A percentile compares a stretch with the other conserved stretches of the same genome.
Evolutionary conservation across 139 green algal species (phyloP).

Genomic region (Protoeuglena noctilucae): DNA sequence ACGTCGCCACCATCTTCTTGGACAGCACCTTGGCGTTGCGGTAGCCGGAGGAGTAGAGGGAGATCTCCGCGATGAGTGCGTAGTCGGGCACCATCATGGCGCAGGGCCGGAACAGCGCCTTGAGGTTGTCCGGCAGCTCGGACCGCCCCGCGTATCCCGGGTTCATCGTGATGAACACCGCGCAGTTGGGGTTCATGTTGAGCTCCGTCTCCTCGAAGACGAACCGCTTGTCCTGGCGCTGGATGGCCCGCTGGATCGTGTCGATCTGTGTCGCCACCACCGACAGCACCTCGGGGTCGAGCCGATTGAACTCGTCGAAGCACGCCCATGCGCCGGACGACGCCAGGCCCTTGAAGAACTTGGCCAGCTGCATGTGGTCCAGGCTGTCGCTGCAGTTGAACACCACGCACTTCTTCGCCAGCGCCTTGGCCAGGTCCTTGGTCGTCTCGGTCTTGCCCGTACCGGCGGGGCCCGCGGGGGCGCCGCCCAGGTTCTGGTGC

Average conservation of each 20-base stretch:
- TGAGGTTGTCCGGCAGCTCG: slow-evolving; percentile 53
- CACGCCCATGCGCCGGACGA: slow-evolving; percentile 56
- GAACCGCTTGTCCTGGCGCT: slow-evolving; percentile 56
- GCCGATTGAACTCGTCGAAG: slow-evolving; percentile 80
- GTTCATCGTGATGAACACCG: slow-evolving; percentile 68
- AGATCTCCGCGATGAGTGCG: slow-evolving; percentile 55
- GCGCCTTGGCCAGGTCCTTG: slow-evolving; percentile 41
- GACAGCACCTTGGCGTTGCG: slow-evolving; percentile 29
- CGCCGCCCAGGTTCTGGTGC: slow-evolving; percentile 28
- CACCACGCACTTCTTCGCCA: slow-evolving; percentile 46
- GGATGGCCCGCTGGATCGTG: slow-evolving; percentile 29
- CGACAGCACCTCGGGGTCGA: slow-evolving; percentile 55
- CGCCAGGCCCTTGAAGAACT: slow-evolving; percentile 70
- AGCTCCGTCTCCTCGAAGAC: slow-evolving; percentile 69
- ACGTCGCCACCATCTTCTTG: slow-evolving; percentile 67
- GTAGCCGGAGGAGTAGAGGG: slow-evolving; percentile 49
- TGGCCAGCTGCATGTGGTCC: slow-evolving; percentile 54
- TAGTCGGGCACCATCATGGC: slow-evolving; percentile 72
- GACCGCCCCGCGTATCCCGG: slow-evolving; percentile 45
- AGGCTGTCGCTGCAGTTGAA: slow-evolving; percentile 49
- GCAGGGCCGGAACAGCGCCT: slow-evolving; percentile 45
- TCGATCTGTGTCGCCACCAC: slow-evolving; percentile 43
- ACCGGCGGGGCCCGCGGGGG: slow-evolving; percentile 22
- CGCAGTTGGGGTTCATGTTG: slow-evolving; percentile 40
- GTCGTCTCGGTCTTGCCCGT: slow-evolving; percentile 19